Conservation (phyloP, 257 asterid species). For the Osmanthus fragrans region DNA sequence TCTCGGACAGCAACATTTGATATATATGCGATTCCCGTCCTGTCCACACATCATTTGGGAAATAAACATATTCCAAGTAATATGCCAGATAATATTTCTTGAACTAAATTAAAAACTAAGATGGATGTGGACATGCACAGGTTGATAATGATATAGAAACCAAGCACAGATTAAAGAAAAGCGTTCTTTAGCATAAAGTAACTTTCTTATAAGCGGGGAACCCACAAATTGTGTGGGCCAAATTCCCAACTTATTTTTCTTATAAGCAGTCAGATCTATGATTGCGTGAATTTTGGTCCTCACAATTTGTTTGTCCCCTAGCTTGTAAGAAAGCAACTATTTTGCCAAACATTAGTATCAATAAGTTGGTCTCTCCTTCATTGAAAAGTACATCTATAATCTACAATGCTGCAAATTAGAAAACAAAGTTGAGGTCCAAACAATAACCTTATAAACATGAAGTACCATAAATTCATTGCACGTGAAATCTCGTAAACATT, state of each 20-base stretch:
- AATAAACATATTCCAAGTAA: background rate
- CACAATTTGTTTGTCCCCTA: no score
- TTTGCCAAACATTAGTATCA: no score
- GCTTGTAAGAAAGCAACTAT: no score
- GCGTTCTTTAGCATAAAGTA: background rate
- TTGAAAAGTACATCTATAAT: no score
- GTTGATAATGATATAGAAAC: background rate
- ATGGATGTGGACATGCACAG: background rate
- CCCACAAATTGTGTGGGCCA: no score
- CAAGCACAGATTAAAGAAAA: background rate
- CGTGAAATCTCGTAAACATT: background rate
- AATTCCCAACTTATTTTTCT: no score
- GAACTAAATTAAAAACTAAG: background rate
- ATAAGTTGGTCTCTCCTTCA: background rate
- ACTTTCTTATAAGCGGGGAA: no score
- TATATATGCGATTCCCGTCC: conserved; percentile 87
- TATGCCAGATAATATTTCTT: background rate
- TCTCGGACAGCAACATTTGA: conserved; percentile 88
- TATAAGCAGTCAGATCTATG: no score
- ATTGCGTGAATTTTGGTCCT: no score
- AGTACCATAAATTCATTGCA: background rate
- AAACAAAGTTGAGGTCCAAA: background rate
- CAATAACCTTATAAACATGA: background rate
- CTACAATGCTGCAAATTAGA: background rate
- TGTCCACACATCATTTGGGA: conserved; percentile 27